Evolutionary conservation across 2,329 filamentous ascomycete genomes (phyloP), one percentile per base, ranked within the genome.

Genomic region (Grosmannia serpens): DNA sequence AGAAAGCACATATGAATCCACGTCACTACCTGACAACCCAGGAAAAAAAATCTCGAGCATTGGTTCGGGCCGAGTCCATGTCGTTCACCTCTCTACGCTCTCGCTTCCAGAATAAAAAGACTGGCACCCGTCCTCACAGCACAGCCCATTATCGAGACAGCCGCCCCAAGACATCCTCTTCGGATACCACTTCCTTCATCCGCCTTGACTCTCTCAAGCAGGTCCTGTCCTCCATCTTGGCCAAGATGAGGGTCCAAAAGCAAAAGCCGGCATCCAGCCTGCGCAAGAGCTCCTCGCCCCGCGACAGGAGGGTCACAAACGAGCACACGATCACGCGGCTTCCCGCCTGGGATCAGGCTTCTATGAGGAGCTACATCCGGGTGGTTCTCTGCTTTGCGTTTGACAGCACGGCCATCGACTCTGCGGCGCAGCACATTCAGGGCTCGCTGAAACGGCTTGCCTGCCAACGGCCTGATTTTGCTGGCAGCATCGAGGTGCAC

Each of bases 391-490:
- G 67, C 59, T 69, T 69, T 44, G 59, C 62, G 2, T 62, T 67
- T 20, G 56, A 63, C 33, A 58, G 59, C 27, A 6, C 47, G 0
- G 7, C 24, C 9, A 11, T 53, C 2, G 53, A 57, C 15, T 58
- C 56, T 3, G 62, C 62, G 11, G 53, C 27, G 0, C 10, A 44
- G 2, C 64, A 67, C 20, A 57, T 69, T 4, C 50, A 52, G 24
- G 54, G 53, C 10, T 61, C 64, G 1, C 62, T 69, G 3, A 52
- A 22, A 2, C 62, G 59, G 1, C 59, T 70, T 20, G 59, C 63
- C 2, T 22, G n/a, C 1, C 57, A 62, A 15, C 65, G 66, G 7
- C 68, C 68, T 1, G 64, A 67, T 41, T 68, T 68, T 58, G 66
- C 68, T 0, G 69, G 68, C 4, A 62, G 56, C 22, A 56, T 71